phyloP scores from a whole-genome alignment of 1,284 basidiomycete genomes.

The Ganoderma leucocontextum region DNA sequence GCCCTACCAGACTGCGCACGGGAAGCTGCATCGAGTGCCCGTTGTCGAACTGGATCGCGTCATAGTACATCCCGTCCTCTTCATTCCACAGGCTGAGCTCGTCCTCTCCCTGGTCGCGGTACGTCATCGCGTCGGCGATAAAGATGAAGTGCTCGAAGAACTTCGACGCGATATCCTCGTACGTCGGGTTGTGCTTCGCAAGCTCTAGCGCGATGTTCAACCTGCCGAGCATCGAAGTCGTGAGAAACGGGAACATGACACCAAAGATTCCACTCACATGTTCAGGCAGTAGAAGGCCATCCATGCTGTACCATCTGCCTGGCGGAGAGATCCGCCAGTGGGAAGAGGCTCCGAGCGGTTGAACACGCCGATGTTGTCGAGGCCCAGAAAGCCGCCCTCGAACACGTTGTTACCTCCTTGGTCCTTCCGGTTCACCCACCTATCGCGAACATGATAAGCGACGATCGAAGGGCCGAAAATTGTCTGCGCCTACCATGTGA shows the following conservation, averaged over 20 bases:
- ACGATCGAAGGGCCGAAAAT: background rate
- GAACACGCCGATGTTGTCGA: slow-evolving; percentile 98
- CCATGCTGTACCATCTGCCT: slow-evolving; percentile 98
- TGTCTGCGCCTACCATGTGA: slow-evolving; percentile 78
- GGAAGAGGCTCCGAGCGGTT: slow-evolving; percentile 97
- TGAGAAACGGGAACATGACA: background rate
- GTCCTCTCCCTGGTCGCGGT: slow-evolving; percentile 56
- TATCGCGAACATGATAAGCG: slow-evolving; percentile 37
- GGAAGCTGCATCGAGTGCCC: slow-evolving; percentile 90
- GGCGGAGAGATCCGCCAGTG: slow-evolving; percentile 90
- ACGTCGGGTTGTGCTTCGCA: slow-evolving; percentile 96
- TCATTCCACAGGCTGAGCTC: slow-evolving; percentile 94
- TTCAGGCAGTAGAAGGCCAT: slow-evolving; percentile 99
- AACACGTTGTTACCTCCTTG: slow-evolving; percentile 95
- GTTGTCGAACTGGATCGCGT: slow-evolving; percentile 92
- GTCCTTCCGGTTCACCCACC: slow-evolving; percentile 99
- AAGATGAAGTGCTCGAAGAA: slow-evolving; percentile 98
- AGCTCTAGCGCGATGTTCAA: slow-evolving; percentile 97
- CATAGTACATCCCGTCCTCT: slow-evolving; percentile 97
- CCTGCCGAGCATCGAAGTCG: slow-evolving; percentile 51
- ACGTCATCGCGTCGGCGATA: slow-evolving; percentile 98
- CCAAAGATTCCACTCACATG: slow-evolving; percentile 62
- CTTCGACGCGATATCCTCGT: slow-evolving; percentile 99
- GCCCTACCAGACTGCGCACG: slow-evolving; percentile 91
- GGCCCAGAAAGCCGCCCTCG: slow-evolving; percentile 96